Evolutionary conservation across 2,329 filamentous ascomycete species (phyloP), one percentile per base, ranked within the genome.

Genomic region (Penicillium janthinellum): DNA sequence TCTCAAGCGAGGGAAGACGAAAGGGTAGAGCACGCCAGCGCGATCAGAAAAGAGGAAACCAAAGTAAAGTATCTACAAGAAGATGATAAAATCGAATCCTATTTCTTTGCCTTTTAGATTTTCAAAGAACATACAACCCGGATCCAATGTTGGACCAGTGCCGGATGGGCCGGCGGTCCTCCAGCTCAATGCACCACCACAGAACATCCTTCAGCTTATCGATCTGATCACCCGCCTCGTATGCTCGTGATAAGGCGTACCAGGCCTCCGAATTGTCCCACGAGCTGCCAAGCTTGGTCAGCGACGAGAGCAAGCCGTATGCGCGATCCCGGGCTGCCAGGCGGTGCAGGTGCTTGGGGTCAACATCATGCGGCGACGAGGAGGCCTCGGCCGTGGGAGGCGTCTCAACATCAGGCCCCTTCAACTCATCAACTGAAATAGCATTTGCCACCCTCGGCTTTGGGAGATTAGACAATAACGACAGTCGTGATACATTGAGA

Each of bases 141-240:
- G 82, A 82, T 3, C 85, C 88, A 31, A 92, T 83, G 65, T 84
- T 88, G 34, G 82, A 84, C 95, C 94, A 98, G 59, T 86, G 84
- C 58, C 95, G 86, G 50, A 96, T 84, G 0, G 89, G 91, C 64
- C 86, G 87, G 7, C 86, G 87, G 73, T 99, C 94, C 73, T 98
- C 95, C 34, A 99, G 82, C 77, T 97, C 92, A 12, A 99, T 90
- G 69, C 93, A 96, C 92, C 94, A 98, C 95, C 95, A 98, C 6
- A 98, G 83, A 48, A 93, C 92, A 67, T 95, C 90, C 78, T 93
- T 96, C 14, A 95, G 90, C 80, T 94, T 96, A 39, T 95, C 90
- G 1, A 86, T 77, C 78, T 96, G 91, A 0, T 90, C 90, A 58
- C 91, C 90, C 72, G 92, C 87, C 76, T 99, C 95, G 71, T 97